phyloP scores from a whole-genome alignment of 2,329 filamentous ascomycete species.

The Thielaviopsis punctulata region DNA sequence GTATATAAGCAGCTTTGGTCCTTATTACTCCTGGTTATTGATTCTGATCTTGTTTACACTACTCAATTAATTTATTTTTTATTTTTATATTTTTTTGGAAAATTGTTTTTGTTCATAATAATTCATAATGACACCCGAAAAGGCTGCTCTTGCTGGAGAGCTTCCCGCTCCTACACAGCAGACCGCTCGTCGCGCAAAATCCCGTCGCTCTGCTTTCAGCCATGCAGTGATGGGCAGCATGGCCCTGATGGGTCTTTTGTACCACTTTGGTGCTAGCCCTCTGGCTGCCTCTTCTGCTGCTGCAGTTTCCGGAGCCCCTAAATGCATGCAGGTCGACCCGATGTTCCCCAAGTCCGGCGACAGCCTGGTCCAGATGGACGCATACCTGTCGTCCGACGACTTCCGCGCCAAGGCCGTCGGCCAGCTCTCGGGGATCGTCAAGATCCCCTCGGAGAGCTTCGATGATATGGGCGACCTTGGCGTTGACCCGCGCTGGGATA shows the following conservation, averaged over 20 bases:
- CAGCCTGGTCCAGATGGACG: conserved; percentile 19
- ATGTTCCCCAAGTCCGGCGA: conserved; percentile 17
- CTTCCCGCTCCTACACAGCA: not conserved
- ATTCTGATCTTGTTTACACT: not conserved
- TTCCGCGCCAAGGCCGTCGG: conserved; percentile 20
- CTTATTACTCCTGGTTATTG: too few relatives aligned
- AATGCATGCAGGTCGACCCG: conserved; percentile 21
- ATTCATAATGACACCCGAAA: not conserved
- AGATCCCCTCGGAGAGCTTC: conserved; percentile 36
- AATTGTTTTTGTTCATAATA: not conserved
- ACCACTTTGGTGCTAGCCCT: not conserved
- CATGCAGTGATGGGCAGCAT: not conserved
- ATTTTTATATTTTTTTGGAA: not conserved
- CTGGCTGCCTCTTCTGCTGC: not conserved
- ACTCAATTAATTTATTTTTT: not conserved
- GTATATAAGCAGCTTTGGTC: too few relatives aligned
- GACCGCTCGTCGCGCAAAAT: not conserved
- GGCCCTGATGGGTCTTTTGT: not conserved
- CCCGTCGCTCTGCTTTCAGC: not conserved
- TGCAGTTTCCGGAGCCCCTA: not conserved
- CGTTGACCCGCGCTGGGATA: conserved; percentile 39
- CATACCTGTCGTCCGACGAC: conserved; percentile 17
- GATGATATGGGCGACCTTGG: conserved; percentile 37
- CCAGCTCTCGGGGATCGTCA: conserved; percentile 28
- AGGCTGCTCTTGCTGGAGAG: not conserved